Base-by-base conservation (phyloP, 495 filamentous ascomycete genomes). In the Copromyces sp. region DNA sequence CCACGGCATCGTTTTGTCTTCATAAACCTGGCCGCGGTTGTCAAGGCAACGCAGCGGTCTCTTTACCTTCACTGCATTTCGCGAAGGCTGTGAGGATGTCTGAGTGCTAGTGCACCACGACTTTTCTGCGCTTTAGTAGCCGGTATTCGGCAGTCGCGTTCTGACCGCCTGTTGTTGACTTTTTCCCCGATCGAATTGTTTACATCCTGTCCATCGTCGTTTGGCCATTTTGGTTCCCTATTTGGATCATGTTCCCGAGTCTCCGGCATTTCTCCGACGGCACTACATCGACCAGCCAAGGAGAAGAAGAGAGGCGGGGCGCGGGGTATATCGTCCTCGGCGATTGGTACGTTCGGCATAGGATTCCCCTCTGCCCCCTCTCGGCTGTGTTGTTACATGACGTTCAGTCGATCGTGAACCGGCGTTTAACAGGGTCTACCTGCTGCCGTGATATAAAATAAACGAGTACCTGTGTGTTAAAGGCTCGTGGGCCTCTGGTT, bases 221-320 rank as follows among this genome's bases (percentile, higher is more conserved):
- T 11, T 37, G 53, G 24, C 29, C 29, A 65, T 9, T 65, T 65
- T 35, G 53, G 53, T 37, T 65, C 14, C 14, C 53, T 35, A 65
- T 35, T 32, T 65, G 53, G 14, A 37, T 16, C 44, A 70, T 32
- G 53, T 71, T 76, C 47, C 76, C 77, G 76, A 78, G 74, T 74
- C 72, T 77, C 79, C 79, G 79, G 75, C 47, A 77, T 78, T 77
- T 78, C 78, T 79, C 75, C 79, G 69, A 74, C 69, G 70, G 75
- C 29, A 61, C 53, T 35, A 35, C 14, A 29, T 70, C 39, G 24
- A 39, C 39, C 24, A 32, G 16, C 69, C 41, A 5, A 42, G 32
- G 24, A 42, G 39, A 42, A 45, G 38, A 24, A 14, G 53, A 65
- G 29, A 65, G 53, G 53, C 53, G 53, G 53, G 53, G 53, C 29